phyloP scores from a whole-genome alignment of 441 rosid species.

The Daphne laureola region DNA sequence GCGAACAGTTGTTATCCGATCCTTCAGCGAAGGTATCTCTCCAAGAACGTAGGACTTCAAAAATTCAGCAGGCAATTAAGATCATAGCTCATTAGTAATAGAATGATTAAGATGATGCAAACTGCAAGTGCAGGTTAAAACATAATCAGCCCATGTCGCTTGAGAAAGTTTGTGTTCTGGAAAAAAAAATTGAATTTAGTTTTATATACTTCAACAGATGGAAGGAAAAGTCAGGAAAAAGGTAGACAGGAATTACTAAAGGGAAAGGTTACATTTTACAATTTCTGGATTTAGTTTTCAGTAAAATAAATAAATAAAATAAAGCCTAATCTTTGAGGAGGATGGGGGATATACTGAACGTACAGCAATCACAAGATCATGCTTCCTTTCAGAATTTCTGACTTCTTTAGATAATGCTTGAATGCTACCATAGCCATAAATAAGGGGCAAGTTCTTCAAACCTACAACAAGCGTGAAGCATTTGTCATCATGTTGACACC shows the following conservation, averaged over 20 bases:
- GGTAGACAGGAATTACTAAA: too few species aligned
- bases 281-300: too few species aligned
- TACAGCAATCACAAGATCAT: slow-evolving; percentile 95
- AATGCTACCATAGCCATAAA: slow-evolving; percentile 69
- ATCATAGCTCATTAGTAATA: slow-evolving; percentile 19
- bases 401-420: slow-evolving; percentile 54
- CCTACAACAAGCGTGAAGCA: slow-evolving; percentile 28
- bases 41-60: slow-evolving; percentile 89
- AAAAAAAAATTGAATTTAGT: too few species aligned
- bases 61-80: slow-evolving; percentile 15
- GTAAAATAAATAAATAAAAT: too few species aligned
- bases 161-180: too few species aligned
- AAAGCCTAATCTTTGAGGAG: slow-evolving; percentile 2
- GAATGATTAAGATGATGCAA: not conserved
- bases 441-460: slow-evolving; percentile 68
- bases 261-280: too few species aligned
- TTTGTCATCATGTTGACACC: too few species aligned
- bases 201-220: too few species aligned
- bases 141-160: too few species aligned
- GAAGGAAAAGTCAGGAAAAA: too few species aligned
- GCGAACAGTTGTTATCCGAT: slow-evolving; percentile 73
- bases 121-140: too few species aligned
- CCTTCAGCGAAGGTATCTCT: slow-evolving; percentile 87
- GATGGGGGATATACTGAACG: slow-evolving; percentile 23
- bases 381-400: slow-evolving; percentile 55